These are phyloP conservation scores for Erythrophleum ivorense DNA, from an alignment of 331 rosid genomes.

Conservation along the genomic window DNA sequence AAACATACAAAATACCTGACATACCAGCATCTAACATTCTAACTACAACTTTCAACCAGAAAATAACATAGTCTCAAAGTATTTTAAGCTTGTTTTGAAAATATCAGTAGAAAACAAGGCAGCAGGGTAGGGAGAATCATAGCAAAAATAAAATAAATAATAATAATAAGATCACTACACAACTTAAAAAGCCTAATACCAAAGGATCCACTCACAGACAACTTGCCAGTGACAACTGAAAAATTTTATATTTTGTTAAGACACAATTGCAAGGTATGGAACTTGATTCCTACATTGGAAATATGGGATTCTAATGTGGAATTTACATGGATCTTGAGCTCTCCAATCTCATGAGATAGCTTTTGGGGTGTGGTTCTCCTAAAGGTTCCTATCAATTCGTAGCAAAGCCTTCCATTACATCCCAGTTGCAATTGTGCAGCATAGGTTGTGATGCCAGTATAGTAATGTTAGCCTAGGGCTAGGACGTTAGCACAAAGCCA, in stretches of 20 bases:
- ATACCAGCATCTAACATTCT: constrained; percentile 6
- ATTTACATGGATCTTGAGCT: background rate
- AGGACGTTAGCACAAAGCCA: no score
- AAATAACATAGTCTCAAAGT: constrained; percentile 19
- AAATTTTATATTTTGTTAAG: background rate
- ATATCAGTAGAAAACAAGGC: background rate
- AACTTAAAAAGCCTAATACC: background rate
- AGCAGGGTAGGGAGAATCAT: constrained; percentile 23
- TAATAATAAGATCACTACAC: background rate
- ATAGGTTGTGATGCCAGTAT: background rate
- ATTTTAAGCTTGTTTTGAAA: constrained; percentile 23
- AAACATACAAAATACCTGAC: constrained; percentile 26
- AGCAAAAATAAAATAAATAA: background rate
- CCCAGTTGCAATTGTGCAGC: background rate
- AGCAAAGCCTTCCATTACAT: background rate
- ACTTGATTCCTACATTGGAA: background rate
- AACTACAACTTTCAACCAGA: constrained; percentile 21
- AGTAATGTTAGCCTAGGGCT: background rate
- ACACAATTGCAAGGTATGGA: background rate
- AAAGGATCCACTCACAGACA: constrained; percentile 4
- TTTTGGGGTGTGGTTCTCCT: background rate
- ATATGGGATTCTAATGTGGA: background rate
- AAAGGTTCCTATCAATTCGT: background rate
- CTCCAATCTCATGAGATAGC: background rate
- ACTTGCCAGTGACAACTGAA: background rate